phyloP scores from a whole-genome alignment of 2,329 filamentous ascomycete species.

The Tolypocladium nubicola region DNA sequence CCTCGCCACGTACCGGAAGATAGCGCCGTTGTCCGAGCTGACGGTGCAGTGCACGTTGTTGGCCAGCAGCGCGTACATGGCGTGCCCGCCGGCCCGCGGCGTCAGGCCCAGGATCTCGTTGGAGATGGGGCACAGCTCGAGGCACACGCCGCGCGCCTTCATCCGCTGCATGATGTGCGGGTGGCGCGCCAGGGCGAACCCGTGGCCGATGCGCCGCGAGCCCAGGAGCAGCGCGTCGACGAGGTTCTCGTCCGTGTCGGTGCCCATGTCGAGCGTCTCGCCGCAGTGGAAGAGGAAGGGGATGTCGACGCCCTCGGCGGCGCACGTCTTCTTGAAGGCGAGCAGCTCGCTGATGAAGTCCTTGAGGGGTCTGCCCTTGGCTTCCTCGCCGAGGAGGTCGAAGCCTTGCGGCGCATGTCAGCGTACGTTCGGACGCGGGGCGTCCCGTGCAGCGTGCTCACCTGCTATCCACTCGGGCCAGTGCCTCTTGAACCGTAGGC shows the following conservation, averaged over 20 bases:
- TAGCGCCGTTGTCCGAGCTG: conserved; percentile 64
- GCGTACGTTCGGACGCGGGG: background rate
- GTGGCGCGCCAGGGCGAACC: conserved; percentile 58
- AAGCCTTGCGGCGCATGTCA: conserved; percentile 39
- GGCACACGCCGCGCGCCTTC: conserved; percentile 51
- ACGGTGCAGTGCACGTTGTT: conserved; percentile 64
- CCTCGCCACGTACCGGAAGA: conserved; percentile 45
- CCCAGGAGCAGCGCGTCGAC: conserved; percentile 56
- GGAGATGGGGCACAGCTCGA: conserved; percentile 70
- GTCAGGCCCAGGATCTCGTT: conserved; percentile 67
- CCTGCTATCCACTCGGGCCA: conserved; percentile 54
- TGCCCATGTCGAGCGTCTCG: conserved; percentile 59
- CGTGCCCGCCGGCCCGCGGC: conserved; percentile 52
- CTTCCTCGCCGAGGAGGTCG: conserved; percentile 60
- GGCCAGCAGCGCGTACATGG: conserved; percentile 58
- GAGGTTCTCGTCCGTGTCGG: conserved; percentile 55
- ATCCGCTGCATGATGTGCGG: conserved; percentile 56
- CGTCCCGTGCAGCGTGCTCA: conserved; percentile 20
- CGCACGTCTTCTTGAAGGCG: conserved; percentile 43
- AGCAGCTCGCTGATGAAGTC: conserved; percentile 45
- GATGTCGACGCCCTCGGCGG: conserved; percentile 38
- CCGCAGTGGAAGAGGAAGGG: conserved; percentile 71
- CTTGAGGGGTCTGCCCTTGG: conserved; percentile 46
- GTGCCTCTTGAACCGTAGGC: conserved; percentile 45
- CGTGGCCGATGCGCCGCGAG: conserved; percentile 63